Conservation (phyloP, 352 stramenopile genomes). For the Phytopythium chamaehyphon region DNA sequence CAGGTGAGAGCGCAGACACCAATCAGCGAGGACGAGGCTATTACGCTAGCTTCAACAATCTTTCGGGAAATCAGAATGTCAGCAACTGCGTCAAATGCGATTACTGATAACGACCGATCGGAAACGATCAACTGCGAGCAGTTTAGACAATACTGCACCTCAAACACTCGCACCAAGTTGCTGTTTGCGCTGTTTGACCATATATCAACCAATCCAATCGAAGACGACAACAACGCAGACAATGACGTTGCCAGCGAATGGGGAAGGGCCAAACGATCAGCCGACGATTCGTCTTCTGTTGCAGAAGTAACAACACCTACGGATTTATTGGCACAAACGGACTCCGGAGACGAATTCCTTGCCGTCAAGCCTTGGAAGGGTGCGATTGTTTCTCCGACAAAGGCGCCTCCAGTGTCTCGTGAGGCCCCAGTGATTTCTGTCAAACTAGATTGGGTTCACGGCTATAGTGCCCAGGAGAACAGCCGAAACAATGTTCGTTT, state of each 20-base stretch:
- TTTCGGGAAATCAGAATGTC: slow-evolving; percentile 70
- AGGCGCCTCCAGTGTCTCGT: slow-evolving; percentile 42
- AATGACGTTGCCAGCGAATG: background rate
- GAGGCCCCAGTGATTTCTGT: slow-evolving; percentile 62
- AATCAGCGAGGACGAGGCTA: slow-evolving; percentile 65
- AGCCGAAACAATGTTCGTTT: slow-evolving; percentile 86
- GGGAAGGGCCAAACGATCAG: background rate
- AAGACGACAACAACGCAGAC: background rate
- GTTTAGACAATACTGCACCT: slow-evolving; percentile 69
- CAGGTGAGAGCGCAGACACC: slow-evolving; percentile 1
- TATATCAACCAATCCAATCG: background rate
- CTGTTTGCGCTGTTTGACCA: slow-evolving; percentile 68
- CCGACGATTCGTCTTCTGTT: background rate
- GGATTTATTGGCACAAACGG: slow-evolving; percentile 1
- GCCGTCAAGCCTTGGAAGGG: slow-evolving; percentile 85
- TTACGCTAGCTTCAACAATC: slow-evolving; percentile 46
- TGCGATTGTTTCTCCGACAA: slow-evolving; percentile 68
- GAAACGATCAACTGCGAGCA: slow-evolving; percentile 68
- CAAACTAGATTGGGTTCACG: slow-evolving; percentile 91
- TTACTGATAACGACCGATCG: slow-evolving; percentile 18
- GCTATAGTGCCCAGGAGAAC: slow-evolving; percentile 75
- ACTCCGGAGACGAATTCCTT: slow-evolving; percentile 72
- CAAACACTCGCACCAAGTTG: slow-evolving; percentile 48
- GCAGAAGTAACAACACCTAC: background rate
- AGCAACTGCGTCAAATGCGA: slow-evolving; percentile 9